Percentiles rank a stretch among this genome's conserved stretches.
Evolutionary conservation across 805 yeast genomes (phyloP).

Genomic region (Kuraishia capsulata): DNA sequence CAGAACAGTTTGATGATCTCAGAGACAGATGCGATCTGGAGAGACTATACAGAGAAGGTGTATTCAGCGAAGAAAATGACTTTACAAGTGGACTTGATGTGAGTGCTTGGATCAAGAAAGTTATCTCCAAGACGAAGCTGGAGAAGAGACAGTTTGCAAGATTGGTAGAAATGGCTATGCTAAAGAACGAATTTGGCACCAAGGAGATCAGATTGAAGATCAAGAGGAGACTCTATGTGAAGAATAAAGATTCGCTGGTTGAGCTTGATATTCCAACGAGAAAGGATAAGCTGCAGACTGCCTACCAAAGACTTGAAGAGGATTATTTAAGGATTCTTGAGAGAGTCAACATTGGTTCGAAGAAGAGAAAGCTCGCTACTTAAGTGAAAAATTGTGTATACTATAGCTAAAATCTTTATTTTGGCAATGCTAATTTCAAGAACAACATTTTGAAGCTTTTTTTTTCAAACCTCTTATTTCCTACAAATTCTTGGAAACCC

Average conservation of each 20-base stretch:
- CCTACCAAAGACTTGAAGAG: constrained; percentile 57
- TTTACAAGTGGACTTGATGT: constrained; percentile 10
- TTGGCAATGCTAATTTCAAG: no score
- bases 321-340: constrained; percentile 59
- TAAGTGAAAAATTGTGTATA: no score
- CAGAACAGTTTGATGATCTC: constrained; percentile 83
- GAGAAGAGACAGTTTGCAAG: constrained; percentile 75
- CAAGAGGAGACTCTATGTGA: constrained; percentile 65
- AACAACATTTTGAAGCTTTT: no score
- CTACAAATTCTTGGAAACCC: no score
- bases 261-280: constrained; percentile 58
- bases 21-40: constrained; percentile 75
- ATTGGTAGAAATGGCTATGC: constrained; percentile 64
- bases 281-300: constrained; percentile 65
- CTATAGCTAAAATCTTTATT: no score
- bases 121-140: constrained; percentile 40
- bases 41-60: constrained; percentile 28
- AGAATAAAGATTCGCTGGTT: constrained; percentile 70
- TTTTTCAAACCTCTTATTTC: no score
- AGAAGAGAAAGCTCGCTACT: background rate
- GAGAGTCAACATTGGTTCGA: constrained; percentile 11
- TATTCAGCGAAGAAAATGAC: constrained; percentile 16
- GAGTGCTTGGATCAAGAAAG: constrained; percentile 28
- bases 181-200: constrained; percentile 26
- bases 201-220: constrained; percentile 47